These are phyloP conservation scores for Globisporangium spinosum DNA, from an alignment of 352 stramenopile species.

Conservation along the genomic window DNA sequence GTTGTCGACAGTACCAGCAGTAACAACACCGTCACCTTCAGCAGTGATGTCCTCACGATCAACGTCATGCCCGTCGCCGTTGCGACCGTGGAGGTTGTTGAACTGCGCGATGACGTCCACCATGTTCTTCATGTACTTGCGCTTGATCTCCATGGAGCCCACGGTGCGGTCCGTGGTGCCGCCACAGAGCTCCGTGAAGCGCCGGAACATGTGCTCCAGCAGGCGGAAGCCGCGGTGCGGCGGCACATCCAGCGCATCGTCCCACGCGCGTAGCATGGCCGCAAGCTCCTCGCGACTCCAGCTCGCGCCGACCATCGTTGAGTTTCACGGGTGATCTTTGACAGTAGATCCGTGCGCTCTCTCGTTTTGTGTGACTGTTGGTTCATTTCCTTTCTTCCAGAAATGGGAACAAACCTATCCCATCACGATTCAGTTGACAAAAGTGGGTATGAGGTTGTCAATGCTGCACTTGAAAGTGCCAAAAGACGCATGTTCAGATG, in stretches of 20 bases:
- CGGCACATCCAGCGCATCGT: constrained; percentile 2
- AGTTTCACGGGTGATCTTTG: neutral
- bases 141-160: constrained; percentile 15
- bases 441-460: no score
- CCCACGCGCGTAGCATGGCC: constrained; percentile 7
- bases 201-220: constrained; percentile 14
- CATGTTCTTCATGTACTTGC: constrained; percentile 21
- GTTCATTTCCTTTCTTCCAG: neutral
- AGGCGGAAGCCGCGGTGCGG: constrained; percentile 11
- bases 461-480: no score
- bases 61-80: neutral
- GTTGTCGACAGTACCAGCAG: neutral
- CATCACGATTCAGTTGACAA: neutral
- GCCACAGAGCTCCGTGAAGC: constrained; percentile 10
- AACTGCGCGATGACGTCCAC: constrained; percentile 10
- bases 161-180: neutral
- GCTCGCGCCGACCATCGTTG: constrained; percentile 8
- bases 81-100: neutral
- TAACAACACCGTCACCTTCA: no score
- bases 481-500: no score
- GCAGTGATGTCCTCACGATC: neutral
- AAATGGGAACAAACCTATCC: neutral
- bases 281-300: constrained; percentile 12
- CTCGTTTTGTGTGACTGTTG: neutral
- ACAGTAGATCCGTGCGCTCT: neutral